Percentiles rank a stretch among this genome's conserved stretches.
Conservation (phyloP, 2,329 filamentous ascomycete species). For the Juglanconis sp. region DNA sequence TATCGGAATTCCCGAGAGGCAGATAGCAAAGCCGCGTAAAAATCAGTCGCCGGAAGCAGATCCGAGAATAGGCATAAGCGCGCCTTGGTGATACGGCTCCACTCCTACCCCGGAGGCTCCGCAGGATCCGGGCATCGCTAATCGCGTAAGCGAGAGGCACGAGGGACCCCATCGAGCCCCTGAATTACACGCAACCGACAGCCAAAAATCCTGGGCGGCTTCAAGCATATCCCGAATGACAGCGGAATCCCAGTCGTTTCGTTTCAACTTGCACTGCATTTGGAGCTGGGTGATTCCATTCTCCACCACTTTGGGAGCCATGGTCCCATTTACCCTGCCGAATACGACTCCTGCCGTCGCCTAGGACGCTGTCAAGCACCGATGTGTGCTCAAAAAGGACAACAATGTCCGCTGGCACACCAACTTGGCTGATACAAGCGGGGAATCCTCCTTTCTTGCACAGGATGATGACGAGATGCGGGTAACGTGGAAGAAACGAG, state of each 20-base stretch:
- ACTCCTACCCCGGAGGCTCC: not conserved
- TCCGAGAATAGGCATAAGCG: not conserved
- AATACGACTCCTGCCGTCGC: not conserved
- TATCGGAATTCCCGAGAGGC: too few species aligned
- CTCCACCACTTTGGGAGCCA: not conserved
- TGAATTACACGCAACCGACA: slow-evolving; percentile 10
- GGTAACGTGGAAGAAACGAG: not conserved
- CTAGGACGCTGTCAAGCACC: not conserved
- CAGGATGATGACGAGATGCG: not conserved
- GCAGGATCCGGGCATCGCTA: not conserved
- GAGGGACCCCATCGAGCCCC: slow-evolving; percentile 4
- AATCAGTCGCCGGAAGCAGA: not conserved
- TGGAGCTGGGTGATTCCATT: slow-evolving; percentile 1
- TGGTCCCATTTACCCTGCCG: not conserved
- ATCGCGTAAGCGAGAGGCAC: not conserved
- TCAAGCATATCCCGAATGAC: not conserved
- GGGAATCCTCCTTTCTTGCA: not conserved
- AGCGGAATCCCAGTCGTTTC: slow-evolving; percentile 1
- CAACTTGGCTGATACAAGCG: not conserved
- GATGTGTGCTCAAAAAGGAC: slow-evolving; percentile 2
- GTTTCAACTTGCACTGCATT: slow-evolving; percentile 16
- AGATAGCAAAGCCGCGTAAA: too few species aligned
- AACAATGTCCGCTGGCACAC: slow-evolving; percentile 4
- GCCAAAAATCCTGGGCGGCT: not conserved
- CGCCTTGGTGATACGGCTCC: not conserved